Evolutionary conservation across 1,284 basidiomycete genomes (phyloP).

Genomic region (Tranzscheliella williamsii): DNA sequence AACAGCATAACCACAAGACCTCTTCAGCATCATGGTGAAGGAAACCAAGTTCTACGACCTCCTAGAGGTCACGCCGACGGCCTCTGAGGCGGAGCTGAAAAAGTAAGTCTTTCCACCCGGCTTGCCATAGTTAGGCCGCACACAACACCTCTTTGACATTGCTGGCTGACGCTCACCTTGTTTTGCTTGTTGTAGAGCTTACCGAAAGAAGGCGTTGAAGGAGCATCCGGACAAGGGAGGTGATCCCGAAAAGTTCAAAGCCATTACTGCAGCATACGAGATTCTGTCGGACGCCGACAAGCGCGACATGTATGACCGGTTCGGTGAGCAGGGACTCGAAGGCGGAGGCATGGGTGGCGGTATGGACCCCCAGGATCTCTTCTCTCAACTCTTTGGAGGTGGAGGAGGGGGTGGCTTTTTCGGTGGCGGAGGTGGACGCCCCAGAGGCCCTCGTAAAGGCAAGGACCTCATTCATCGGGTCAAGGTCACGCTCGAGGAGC

Average conservation of each 20-base stretch:
- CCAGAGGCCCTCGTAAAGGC: constrained; percentile 86
- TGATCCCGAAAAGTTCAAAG: constrained; percentile 93
- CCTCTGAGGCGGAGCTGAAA: constrained; percentile 56
- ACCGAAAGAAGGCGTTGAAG: constrained; percentile 55
- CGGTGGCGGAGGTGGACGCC: constrained; percentile 69
- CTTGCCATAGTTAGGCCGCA: too few species aligned
- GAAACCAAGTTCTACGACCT: constrained; percentile 59
- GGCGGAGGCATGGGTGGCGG: constrained; percentile 70
- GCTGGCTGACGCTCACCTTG: too few species aligned
- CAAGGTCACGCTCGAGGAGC: constrained; percentile 91
- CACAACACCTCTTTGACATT: too few species aligned
- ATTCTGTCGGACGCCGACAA: constrained; percentile 87
- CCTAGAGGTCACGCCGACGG: constrained; percentile 50
- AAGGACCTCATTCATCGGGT: constrained; percentile 98
- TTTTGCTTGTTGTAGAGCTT: constrained; percentile 29
- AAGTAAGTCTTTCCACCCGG: constrained; percentile 45
- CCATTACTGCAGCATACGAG: constrained; percentile 96
- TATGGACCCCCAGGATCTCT: constrained; percentile 97
- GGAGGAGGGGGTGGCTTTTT: constrained; percentile 68
- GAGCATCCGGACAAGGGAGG: constrained; percentile 94
- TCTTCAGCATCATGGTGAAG: too few species aligned
- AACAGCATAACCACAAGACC: too few species aligned
- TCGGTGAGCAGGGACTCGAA: constrained; percentile 88
- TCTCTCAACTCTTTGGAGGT: constrained; percentile 89
- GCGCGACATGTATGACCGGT: constrained; percentile 74